A percentile compares a stretch with the other conserved stretches of the same genome.
phyloP scores from a whole-genome alignment of 2,329 filamentous ascomycete species.

The Ascochyta lentis region DNA sequence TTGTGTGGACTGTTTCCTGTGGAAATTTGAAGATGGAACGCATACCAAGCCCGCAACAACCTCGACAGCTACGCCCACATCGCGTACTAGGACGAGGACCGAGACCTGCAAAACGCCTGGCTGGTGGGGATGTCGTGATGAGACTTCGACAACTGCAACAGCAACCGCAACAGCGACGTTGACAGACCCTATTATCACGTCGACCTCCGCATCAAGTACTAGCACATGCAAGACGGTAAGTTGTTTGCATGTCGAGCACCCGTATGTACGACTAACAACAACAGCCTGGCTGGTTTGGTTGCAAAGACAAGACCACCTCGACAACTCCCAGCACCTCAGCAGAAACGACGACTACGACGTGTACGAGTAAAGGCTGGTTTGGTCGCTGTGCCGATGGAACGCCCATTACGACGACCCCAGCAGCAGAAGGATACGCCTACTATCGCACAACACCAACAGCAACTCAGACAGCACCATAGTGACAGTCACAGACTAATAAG shows the following conservation, averaged over 20 bases:
- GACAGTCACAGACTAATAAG: not conserved
- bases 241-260: not conserved
- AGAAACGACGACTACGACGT: conserved; percentile 37
- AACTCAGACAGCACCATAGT: conserved; percentile 27
- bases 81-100: conserved; percentile 36
- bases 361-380: conserved; percentile 46
- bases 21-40: conserved; percentile 48
- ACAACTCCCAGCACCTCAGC: conserved; percentile 29
- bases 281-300: conserved; percentile 47
- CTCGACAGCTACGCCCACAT: conserved; percentile 33
- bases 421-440: conserved; percentile 34
- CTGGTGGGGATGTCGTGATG: conserved; percentile 48
- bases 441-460: conserved; percentile 34
- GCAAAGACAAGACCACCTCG: conserved; percentile 42
- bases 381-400: conserved; percentile 41
- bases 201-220: conserved; percentile 26
- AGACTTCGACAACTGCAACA: conserved; percentile 36
- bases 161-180: conserved; percentile 28
- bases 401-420: conserved; percentile 35
- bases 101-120: conserved; percentile 48
- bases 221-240: conserved; percentile 45
- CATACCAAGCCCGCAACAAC: conserved; percentile 36
- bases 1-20: conserved; percentile 46
- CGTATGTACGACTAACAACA: conserved; percentile 14
- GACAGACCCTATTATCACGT: conserved; percentile 22